phyloP scores from a whole-genome alignment of 2,329 filamentous ascomycete genomes.

The Fusarium scirpi region DNA sequence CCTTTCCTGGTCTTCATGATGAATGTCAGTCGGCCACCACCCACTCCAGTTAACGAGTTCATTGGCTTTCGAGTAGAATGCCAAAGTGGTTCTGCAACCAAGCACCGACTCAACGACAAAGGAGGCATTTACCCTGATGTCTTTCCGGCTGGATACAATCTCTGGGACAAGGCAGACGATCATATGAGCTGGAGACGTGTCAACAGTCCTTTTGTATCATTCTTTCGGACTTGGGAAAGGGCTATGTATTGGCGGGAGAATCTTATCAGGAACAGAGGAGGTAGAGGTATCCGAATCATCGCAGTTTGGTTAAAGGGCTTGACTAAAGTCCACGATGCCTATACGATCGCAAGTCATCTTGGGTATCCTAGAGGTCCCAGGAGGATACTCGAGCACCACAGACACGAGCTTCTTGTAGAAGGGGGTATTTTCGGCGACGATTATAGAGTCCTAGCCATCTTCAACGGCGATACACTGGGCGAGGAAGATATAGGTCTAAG shows the following conservation, averaged over 20 bases:
- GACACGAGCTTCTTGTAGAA: neutral
- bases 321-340: neutral
- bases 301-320: conserved; percentile 2
- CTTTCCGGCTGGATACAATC: neutral
- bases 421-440: neutral
- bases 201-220: neutral
- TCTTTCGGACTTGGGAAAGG: neutral
- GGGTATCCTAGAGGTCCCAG: rapidly evolving
- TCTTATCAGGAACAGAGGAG: neutral
- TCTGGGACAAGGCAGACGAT: neutral
- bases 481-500: neutral
- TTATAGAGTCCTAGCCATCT: conserved; percentile 1
- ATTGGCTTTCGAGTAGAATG: conserved; percentile 2
- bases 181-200: neutral
- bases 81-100: neutral
- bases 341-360: neutral
- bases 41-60: neutral
- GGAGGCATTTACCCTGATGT: neutral
- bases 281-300: neutral
- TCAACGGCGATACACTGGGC: neutral
- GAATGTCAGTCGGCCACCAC: rapidly evolving
- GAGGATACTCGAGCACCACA: rapidly evolving
- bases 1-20: too few species aligned
- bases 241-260: neutral
- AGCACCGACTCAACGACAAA: neutral